Evolutionary conservation across 768 basidiomycete genomes (phyloP), one percentile per base, ranked within the genome.

Genomic region (Podaxis mareebaensis): DNA sequence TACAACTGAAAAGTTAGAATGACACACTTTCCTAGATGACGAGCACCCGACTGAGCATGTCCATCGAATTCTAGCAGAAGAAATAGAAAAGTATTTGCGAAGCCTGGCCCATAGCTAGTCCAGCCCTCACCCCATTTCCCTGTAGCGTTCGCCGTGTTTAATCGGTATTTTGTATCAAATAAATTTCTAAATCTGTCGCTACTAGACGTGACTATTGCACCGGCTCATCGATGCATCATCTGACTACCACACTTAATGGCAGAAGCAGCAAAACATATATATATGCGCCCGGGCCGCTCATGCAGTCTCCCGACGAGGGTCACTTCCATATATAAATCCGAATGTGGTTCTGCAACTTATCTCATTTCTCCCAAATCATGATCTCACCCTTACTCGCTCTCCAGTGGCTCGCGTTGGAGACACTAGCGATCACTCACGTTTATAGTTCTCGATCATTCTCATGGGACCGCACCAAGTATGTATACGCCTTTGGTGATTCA

Each of bases 401-500:
- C 44, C 44, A 46, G 33, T 2, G 33, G 44, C 44, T 46, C 15
- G n/a, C 20, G 4, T 7, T 46, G n/a, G 15, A n/a, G 20, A 20
- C 44, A 20, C 44, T n/a, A 20, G 15, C 17, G 7, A 15, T 46
- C 15, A 15, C 44, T 46, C 42, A 44, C 17, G 42, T 20, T 15
- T 17, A 15, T 8, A 46, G 44, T 20, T 46, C 39, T 11, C 7
- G 6, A 4, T 46, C 11, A 26, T 44, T 63, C 22, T 57, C 61
- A 26, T 57, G 61, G 55, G 30, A 57, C 54, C 36, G 38, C n/a
- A 57, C 44, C 26, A 71, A 76, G 69, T 80, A 79, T 56, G 71
- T 85, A 33, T 83, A 83, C 65, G 82, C 81, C 5, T 85, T 85
- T 65, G 84, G 83, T 3, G 84, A 85, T 67, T 84, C 83, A 2